Base-by-base conservation (phyloP, 1,284 basidiomycete species). In the Mycena citricolor region DNA sequence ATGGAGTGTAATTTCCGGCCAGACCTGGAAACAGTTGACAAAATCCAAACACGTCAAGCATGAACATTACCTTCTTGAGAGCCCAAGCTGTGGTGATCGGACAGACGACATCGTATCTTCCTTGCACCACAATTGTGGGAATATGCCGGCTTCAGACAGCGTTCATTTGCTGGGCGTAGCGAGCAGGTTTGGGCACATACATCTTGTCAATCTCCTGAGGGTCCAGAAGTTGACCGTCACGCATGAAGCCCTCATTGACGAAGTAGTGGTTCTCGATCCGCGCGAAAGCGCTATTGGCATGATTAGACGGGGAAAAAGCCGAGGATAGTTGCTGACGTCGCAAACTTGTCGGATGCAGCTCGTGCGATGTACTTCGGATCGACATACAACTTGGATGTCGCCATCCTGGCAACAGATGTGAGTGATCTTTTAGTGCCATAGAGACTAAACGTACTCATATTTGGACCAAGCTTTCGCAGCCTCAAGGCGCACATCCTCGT, bases 191-290 rank as follows among this genome's bases (percentile, higher is more conserved):
- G 25, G 16, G 25, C 39, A 57, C 79, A 32, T 55, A 86, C 90
- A 97, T 97, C 70, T 94, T 95, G 57, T 90, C 90, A 37, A 97
- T 87, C 57, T 86, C 81, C 60, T 89, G 85, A 56, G 77, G 74
- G 54, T 90, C 83, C 39, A 97, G 73, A 13, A 98, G 74, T 61
- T 94, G 89, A 0, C 94, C 93, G 25, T 95, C 89, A 25, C 85
- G 72, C 82, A 97, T 86, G 68, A 92, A 97, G 3, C 91, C 94
- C 12, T 77, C 76, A 57, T 91, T 89, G 39, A 91, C 71, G 59
- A 97, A 95, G 65, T 89, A 97, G 61, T 97, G 93, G 58, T 91
- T 90, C 68, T 97, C 94, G 49, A 97, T 94, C 33, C 84, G 71
- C 4, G 93, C 90, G 62, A 94, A 94, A 2, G 90, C 86, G 57